Percentiles rank a stretch among this genome's conserved stretches.
Evolutionary conservation across 2,329 filamentous ascomycete species (phyloP).

Genomic region (Pseudocercospora macadamiae): DNA sequence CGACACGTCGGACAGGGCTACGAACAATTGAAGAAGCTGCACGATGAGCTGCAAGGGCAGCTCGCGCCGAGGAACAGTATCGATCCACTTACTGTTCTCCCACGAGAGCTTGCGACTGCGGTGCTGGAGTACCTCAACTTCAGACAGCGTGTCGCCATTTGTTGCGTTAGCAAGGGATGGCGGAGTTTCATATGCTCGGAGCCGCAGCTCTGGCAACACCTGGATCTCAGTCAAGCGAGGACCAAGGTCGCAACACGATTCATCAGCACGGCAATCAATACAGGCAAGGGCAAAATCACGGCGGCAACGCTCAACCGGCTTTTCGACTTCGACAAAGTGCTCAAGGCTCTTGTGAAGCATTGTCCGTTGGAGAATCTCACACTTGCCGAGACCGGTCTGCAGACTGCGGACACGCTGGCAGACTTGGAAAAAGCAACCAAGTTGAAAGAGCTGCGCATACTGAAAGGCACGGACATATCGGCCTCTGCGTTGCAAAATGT

Average conservation of each 20-base stretch:
- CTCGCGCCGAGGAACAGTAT: constrained; percentile 47
- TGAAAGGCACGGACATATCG: constrained; percentile 23
- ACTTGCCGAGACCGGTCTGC: constrained; percentile 37
- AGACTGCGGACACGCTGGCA: constrained; percentile 23
- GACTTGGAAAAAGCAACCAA: constrained; percentile 21
- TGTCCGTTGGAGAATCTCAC: constrained; percentile 42
- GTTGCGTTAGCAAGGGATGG: constrained; percentile 62
- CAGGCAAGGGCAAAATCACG: constrained; percentile 42
- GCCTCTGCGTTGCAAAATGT: constrained; percentile 4
- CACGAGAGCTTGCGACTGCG: constrained; percentile 57
- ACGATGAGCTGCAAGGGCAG: constrained; percentile 49
- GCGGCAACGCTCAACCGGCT: constrained; percentile 42
- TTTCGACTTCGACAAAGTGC: constrained; percentile 44
- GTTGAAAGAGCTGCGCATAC: constrained; percentile 25
- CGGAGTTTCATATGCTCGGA: constrained; percentile 52
- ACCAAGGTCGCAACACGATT: constrained; percentile 47
- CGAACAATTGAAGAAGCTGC: constrained; percentile 40
- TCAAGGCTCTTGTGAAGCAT: constrained; percentile 40
- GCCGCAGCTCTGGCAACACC: constrained; percentile 53
- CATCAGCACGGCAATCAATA: constrained; percentile 47
- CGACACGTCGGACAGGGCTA: constrained; percentile 42
- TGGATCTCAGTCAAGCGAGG: constrained; percentile 56
- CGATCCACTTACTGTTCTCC: constrained; percentile 58
- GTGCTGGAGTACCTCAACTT: constrained; percentile 58
- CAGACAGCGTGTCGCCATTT: constrained; percentile 49